Percentiles rank a stretch among this genome's conserved stretches.
Evolutionary conservation across 106 monocot species (phyloP).

Genomic region (Hemerocallis citrina): DNA sequence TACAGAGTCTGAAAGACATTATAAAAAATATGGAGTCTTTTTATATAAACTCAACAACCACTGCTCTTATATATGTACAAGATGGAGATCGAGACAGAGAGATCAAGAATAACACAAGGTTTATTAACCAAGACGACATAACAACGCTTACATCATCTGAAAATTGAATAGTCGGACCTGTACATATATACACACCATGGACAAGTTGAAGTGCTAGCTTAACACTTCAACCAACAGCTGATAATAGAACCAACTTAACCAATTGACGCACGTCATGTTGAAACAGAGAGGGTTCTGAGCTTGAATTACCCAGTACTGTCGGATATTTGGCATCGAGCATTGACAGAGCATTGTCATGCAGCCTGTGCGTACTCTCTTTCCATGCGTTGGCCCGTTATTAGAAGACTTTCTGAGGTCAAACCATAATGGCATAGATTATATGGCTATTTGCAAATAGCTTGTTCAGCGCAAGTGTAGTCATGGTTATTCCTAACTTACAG

Average conservation of each 20-base stretch:
- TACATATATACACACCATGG: neutral
- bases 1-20: no score
- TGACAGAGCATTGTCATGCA: neutral
- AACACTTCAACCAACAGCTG: no score
- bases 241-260: neutral
- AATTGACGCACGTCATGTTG: neutral
- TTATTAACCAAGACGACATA: neutral
- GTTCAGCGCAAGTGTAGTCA: neutral
- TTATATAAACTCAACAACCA: no score
- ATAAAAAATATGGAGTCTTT: no score
- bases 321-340: neutral
- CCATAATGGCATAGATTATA: neutral
- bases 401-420: no score
- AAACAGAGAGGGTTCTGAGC: neutral
- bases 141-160: neutral
- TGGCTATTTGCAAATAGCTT: neutral
- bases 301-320: neutral
- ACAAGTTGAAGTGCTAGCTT: no score
- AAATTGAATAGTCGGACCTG: neutral
- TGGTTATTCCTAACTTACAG: neutral
- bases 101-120: neutral
- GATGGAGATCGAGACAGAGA: no score
- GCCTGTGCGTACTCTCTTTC: neutral
- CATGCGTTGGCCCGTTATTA: neutral
- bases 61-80: no score